Conservation (phyloP, 1,284 basidiomycete species). For the Apiotrichum brassicae region DNA sequence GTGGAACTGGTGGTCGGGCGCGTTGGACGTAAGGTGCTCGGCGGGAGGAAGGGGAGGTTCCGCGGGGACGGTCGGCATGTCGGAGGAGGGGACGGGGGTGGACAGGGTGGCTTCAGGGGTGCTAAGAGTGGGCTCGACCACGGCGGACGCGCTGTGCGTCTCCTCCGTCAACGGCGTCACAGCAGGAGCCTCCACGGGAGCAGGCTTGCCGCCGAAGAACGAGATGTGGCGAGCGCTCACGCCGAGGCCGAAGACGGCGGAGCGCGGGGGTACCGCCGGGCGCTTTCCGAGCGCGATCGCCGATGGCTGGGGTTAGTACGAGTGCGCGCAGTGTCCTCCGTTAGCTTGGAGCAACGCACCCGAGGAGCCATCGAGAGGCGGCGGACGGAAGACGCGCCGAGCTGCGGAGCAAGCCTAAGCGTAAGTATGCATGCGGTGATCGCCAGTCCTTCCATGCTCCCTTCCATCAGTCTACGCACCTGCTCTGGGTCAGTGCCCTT, state of each 20-base stretch:
- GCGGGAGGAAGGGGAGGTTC: slow-evolving; percentile 5
- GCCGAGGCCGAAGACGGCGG: neutral
- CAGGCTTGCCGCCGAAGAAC: neutral
- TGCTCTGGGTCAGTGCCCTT: slow-evolving; percentile 11
- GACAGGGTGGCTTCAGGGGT: neutral
- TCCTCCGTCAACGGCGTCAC: too few relatives aligned
- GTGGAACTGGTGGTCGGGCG: slow-evolving; percentile 17
- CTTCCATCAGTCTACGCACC: too few relatives aligned
- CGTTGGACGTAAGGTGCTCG: slow-evolving; percentile 14
- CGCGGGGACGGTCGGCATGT: slow-evolving; percentile 5
- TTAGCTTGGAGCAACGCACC: neutral
- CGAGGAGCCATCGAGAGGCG: slow-evolving; percentile 18
- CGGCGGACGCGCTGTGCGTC: neutral
- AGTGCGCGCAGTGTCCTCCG: too few relatives aligned
- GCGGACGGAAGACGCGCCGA: slow-evolving; percentile 11
- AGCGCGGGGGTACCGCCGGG: slow-evolving; percentile 14
- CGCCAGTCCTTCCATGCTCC: too few relatives aligned
- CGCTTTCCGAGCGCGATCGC: slow-evolving; percentile 34
- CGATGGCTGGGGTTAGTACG: slow-evolving; percentile 17
- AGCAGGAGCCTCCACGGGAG: too few relatives aligned
- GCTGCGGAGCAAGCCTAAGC: slow-evolving; percentile 11
- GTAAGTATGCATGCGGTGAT: neutral
- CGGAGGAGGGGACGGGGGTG: slow-evolving; percentile 8
- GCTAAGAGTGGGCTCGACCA: neutral
- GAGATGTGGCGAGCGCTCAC: slow-evolving; percentile 4